Base-by-base conservation (phyloP, 179 eudicot species). In the Kewa caespitosa region DNA sequence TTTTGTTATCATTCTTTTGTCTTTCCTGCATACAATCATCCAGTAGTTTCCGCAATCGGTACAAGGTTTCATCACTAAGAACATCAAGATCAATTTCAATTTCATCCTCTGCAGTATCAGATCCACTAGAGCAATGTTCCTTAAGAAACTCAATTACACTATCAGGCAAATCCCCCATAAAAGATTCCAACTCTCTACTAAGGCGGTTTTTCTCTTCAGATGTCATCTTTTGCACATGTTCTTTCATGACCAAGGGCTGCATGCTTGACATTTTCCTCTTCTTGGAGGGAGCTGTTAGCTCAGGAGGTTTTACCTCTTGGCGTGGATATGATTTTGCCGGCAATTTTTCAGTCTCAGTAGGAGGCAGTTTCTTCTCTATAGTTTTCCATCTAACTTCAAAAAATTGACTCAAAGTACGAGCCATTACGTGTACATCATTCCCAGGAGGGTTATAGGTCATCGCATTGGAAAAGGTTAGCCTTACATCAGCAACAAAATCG, bases 391-490 rank as follows among this genome's bases (percentile, higher is more conserved):
- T 86, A 73, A 76, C 65, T 76, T 93, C 98, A 67, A 93, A 93
- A 72, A 76, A 79, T 38, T 85, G 85, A 76, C 88, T 86, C 39
- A 92, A 68, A 13, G 84, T 48, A 15, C 86, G 88, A 43, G 98
- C 98, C 93, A 93, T 86, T 74, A 82, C 6, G 67, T 93, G 89
- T 71, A 93, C 92, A 85, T 89, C 90, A 77, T 82, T 89, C 65
- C 89, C 90, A 38, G 92, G 86, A 28, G 97, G 95, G 61, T 93
- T 93, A 70, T 92, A 93, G n/a, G 93, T 87, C 90, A 84, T 82
- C 14, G 97, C 98, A 85, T 93, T 92, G 15, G 91, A 78, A 75
- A 94, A 90, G 13, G 98, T 90, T 54, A 89, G 96, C 69, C 92
- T 86, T 67, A 94, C 90, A 77, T 94, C 97, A 6, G 89, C 84